These are phyloP conservation scores for Phytomonas serpens DNA, from an alignment of 208 protist genomes.

Conservation along the genomic window DNA sequence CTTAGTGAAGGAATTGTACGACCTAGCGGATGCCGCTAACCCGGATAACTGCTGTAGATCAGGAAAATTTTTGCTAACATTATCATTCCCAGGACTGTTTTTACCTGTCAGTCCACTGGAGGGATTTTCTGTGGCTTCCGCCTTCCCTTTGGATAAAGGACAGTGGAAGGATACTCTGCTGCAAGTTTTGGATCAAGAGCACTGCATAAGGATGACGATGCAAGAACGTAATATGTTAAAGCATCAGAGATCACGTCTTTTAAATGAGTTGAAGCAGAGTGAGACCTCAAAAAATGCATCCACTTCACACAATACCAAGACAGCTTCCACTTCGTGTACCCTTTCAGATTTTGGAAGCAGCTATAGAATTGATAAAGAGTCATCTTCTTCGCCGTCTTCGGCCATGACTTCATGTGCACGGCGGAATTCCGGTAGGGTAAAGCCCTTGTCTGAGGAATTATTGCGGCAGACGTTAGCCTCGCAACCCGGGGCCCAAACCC, in stretches of 20 bases:
- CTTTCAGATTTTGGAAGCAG: neutral
- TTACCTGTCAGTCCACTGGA: neutral
- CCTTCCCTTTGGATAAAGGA: neutral
- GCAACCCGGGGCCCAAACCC: neutral
- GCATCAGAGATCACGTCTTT: neutral
- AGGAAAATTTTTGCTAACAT: neutral
- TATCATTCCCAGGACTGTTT: neutral
- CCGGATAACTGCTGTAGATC: neutral
- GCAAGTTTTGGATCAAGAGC: neutral
- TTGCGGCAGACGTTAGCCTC: neutral
- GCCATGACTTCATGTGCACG: neutral
- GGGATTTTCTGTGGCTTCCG: neutral
- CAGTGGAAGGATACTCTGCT: neutral
- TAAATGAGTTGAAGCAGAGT: neutral
- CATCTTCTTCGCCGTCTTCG: neutral
- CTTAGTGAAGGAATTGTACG: constrained; percentile 27
- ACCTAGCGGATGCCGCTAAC: constrained; percentile 17
- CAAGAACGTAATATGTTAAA: neutral
- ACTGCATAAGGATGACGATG: neutral
- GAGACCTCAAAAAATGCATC: neutral
- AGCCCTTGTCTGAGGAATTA: neutral
- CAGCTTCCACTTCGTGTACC: neutral
- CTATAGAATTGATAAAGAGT: neutral
- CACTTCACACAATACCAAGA: neutral
- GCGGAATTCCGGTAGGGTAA: neutral